Base-by-base conservation (phyloP, 78 protist species). In the Dictyostelium brefeldianum region DNA sequence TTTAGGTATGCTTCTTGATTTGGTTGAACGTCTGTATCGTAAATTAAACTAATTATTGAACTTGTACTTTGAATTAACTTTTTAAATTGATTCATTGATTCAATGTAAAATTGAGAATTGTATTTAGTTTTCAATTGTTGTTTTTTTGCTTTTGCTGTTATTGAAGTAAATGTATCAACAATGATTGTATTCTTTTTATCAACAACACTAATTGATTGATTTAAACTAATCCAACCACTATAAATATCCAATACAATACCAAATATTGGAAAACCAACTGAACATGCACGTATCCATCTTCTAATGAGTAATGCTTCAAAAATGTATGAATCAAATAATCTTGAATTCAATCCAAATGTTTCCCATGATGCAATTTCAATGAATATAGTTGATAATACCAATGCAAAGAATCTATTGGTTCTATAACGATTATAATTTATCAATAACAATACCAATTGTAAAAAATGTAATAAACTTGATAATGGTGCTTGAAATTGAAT, bases 11-110 rank as follows among this genome's bases (percentile, higher is more conserved):
- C 80, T 17, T 22, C 73, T 83, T 83, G 91, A 54, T 73, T 56
- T n/a, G 81, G 80, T 56, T 83, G 91, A 36, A 83, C 62, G 56
- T 73, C 91, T 0, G 81, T 73, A 56, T 83, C 91, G 41, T 73
- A 70, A 3, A 83, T 14, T 20, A 83, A 73, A 17, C 81, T 69
- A 8, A 83, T 36, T 17, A 83, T 71, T 36, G 91, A 77, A 15
- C 79, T 54, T 5, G 31, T 82, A 4, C 48, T 79, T 83, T 70
- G 81, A 54, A 54, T 43, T 20, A 56, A 29, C 14, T 46, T 74
- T 56, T 83, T 69, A 29, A 53, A 54, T 25, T 83, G 91, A 54
- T 29, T 54, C 47, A 83, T 69, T 18, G 91, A 47, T 31, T 69
- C 77, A 4, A 48, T 54, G n/a, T 31, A 36, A 46, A 83, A 83